Evolutionary conservation across 108 stramenopile species (phyloP).

Genomic region (Cyclotella sp.): DNA sequence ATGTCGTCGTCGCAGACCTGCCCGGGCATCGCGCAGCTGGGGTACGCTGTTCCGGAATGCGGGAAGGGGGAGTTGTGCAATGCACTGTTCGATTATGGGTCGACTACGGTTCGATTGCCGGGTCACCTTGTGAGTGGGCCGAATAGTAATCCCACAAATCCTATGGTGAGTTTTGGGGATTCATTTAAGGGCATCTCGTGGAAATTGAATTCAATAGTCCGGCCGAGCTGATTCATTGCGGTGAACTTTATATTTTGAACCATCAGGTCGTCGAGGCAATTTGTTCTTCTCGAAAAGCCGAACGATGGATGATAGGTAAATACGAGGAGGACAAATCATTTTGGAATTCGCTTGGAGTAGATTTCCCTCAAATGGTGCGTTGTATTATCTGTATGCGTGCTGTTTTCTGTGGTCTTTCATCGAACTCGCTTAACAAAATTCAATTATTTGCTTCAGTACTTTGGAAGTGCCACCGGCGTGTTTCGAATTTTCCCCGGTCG

Average conservation of each 20-base stretch:
- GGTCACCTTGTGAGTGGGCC: conserved; percentile 14
- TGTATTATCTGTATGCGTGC: neutral
- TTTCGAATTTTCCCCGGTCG: conserved; percentile 67
- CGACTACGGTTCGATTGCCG: conserved; percentile 40
- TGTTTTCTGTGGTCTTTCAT: neutral
- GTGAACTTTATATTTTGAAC: no score
- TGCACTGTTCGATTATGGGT: conserved; percentile 32
- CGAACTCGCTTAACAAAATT: neutral
- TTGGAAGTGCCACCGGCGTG: conserved; percentile 58
- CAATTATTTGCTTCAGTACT: conserved; percentile 26
- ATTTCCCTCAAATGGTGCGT: conserved; percentile 40
- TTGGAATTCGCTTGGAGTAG: conserved; percentile 44
- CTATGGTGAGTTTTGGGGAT: conserved; percentile 12
- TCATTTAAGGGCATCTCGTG: no score
- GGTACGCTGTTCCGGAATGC: conserved; percentile 36
- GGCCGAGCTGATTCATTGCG: no score
- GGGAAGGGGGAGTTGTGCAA: conserved; percentile 37
- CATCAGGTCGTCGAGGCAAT: conserved; percentile 38
- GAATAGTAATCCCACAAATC: conserved; percentile 33
- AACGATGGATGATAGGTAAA: conserved; percentile 49
- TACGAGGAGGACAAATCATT: conserved; percentile 27
- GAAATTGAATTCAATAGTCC: neutral
- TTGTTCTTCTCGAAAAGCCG: conserved; percentile 28
- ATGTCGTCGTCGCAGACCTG: conserved; percentile 30
- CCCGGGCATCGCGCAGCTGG: conserved; percentile 23